Conservation (phyloP, 2,329 filamentous ascomycete species). For the Phialemoniopsis sp. region DNA sequence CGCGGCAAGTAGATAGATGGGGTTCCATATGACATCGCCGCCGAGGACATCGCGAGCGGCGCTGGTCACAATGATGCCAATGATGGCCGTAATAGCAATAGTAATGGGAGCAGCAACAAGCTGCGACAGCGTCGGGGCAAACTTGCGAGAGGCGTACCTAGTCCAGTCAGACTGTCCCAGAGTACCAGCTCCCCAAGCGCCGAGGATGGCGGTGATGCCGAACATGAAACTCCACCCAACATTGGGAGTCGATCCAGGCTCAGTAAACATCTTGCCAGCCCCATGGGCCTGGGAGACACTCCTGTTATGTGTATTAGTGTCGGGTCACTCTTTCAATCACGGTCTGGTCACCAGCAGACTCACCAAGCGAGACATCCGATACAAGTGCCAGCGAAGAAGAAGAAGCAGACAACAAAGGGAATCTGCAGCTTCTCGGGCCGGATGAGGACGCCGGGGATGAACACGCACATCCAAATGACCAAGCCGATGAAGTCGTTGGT, state of each 20-base stretch:
- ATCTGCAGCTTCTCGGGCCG: constrained; percentile 17
- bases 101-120: constrained; percentile 16
- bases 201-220: constrained; percentile 13
- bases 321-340: no score
- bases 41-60: constrained; percentile 14
- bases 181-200: constrained; percentile 18
- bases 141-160: constrained; percentile 14
- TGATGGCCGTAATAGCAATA: constrained; percentile 19
- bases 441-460: constrained; percentile 14
- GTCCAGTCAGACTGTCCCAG: constrained; percentile 21
- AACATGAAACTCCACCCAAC: constrained; percentile 12
- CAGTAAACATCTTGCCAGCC: constrained; percentile 5
- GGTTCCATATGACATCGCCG: constrained; percentile 17
- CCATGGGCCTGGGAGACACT: constrained; percentile 13
- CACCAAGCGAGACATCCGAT: constrained; percentile 13
- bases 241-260: no score
- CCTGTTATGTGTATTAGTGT: no score
- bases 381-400: constrained; percentile 14
- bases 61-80: constrained; percentile 17
- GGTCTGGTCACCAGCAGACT: no score
- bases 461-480: constrained; percentile 16
- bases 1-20: constrained; percentile 15
- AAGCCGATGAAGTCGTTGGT: constrained; percentile 20
- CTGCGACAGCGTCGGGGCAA: constrained; percentile 11
- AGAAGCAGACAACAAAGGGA: constrained; percentile 17